These are phyloP conservation scores for Penicillium ucsense DNA, from an alignment of 495 filamentous ascomycete species.

Conservation along the genomic window DNA sequence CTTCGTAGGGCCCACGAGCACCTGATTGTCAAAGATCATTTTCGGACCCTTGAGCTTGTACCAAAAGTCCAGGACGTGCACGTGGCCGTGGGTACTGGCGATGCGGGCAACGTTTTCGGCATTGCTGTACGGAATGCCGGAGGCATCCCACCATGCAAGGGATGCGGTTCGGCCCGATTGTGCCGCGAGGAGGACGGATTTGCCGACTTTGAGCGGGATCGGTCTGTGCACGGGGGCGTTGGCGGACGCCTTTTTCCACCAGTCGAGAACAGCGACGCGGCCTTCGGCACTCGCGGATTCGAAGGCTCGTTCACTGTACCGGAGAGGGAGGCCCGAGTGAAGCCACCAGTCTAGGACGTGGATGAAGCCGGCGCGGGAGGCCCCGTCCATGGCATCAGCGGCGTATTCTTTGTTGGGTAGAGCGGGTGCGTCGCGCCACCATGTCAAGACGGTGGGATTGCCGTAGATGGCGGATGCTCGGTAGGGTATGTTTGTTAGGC, in stretches of 20 bases:
- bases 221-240: slow-evolving; percentile 18
- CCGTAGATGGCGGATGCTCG: slow-evolving; percentile 80
- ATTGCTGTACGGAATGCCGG: slow-evolving; percentile 62
- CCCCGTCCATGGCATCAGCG: slow-evolving; percentile 75
- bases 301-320: slow-evolving; percentile 76
- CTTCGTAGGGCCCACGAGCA: slow-evolving; percentile 78
- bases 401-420: slow-evolving; percentile 72
- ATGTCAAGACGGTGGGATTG: slow-evolving; percentile 74
- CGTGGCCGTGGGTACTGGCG: slow-evolving; percentile 77
- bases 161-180: slow-evolving; percentile 64
- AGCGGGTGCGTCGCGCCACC: slow-evolving; percentile 72
- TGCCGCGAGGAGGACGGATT: slow-evolving; percentile 68
- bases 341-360: slow-evolving; percentile 90
- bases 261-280: slow-evolving; percentile 73
- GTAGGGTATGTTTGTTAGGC: slow-evolving; percentile 69
- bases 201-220: slow-evolving; percentile 63
- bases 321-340: slow-evolving; percentile 64
- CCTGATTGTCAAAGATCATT: slow-evolving; percentile 80
- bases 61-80: slow-evolving; percentile 77
- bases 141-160: slow-evolving; percentile 75
- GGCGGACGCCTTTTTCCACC: slow-evolving; percentile 66
- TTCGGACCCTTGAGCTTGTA: slow-evolving; percentile 68
- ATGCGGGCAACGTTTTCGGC: slow-evolving; percentile 71
- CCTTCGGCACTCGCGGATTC: slow-evolving; percentile 78
- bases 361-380: slow-evolving; percentile 71